Conservation (phyloP, 257 asterid genomes). For the Ilex asprella region DNA sequence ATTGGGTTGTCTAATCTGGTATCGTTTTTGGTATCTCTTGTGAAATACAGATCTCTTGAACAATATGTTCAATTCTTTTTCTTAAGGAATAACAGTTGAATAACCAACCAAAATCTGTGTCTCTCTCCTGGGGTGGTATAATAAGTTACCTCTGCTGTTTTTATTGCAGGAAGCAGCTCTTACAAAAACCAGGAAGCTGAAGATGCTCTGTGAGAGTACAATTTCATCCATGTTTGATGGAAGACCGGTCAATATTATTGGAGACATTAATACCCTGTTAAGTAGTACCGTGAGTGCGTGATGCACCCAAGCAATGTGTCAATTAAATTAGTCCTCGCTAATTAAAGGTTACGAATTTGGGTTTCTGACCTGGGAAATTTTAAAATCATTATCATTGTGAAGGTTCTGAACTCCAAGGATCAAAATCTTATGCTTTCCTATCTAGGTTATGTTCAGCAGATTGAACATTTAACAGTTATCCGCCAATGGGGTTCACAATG, state of each 20-base stretch:
- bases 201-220: constrained; percentile 69
- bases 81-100: too few species aligned
- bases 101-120: too few species aligned
- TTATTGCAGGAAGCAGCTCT: constrained; percentile 68
- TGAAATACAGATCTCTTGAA: too few species aligned
- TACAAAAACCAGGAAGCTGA: constrained; percentile 61
- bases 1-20: too few species aligned
- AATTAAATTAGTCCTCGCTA: not conserved
- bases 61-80: too few species aligned
- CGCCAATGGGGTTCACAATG: too few species aligned
- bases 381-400: too few species aligned
- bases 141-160: not conserved
- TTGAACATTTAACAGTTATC: too few species aligned
- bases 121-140: not conserved
- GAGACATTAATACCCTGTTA: constrained; percentile 73
- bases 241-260: constrained; percentile 77
- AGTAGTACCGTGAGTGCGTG: constrained; percentile 43
- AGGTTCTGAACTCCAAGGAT: too few species aligned
- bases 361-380: not conserved
- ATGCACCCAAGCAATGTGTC: constrained; percentile 2
- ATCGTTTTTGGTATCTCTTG: too few species aligned
- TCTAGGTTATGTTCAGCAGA: too few species aligned
- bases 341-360: not conserved
- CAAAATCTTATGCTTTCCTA: too few species aligned
- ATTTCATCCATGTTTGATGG: constrained; percentile 74